phyloP scores from a whole-genome alignment of 441 rosid species.

The Populus hybrid region DNA sequence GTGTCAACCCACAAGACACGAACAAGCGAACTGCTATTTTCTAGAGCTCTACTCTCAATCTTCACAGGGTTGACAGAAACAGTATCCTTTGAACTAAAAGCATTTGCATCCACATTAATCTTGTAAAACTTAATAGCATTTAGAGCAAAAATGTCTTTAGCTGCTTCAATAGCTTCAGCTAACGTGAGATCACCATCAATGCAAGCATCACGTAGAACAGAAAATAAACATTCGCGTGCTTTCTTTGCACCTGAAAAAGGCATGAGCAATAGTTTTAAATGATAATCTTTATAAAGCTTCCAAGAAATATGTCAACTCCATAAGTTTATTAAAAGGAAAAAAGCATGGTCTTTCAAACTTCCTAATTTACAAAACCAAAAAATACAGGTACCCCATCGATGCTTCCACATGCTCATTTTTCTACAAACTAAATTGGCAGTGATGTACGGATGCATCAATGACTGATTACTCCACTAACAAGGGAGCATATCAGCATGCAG shows the following conservation, averaged over 20 bases:
- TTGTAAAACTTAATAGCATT: constrained; percentile 69
- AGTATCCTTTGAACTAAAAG: constrained; percentile 28
- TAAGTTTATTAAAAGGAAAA: background rate
- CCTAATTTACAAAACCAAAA: background rate
- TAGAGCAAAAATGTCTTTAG: constrained; percentile 60
- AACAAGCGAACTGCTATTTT: constrained; percentile 40
- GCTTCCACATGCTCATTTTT: background rate
- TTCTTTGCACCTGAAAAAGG: constrained; percentile 65
- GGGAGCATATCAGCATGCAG: background rate
- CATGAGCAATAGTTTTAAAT: constrained; percentile 14
- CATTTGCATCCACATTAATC: constrained; percentile 29
- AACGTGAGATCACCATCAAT: constrained; percentile 65
- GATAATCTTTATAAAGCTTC: constrained; percentile 9
- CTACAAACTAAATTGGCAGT: background rate
- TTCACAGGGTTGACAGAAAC: constrained; percentile 23
- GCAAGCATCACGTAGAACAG: constrained; percentile 73
- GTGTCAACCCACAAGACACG: constrained; percentile 88
- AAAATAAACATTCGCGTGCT: constrained; percentile 69
- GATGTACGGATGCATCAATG: background rate
- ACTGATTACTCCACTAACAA: background rate
- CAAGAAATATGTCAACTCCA: background rate
- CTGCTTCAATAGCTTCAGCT: constrained; percentile 84
- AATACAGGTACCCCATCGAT: background rate
- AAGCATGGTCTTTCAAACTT: background rate
- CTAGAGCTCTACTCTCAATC: constrained; percentile 28